Evolutionary conservation across 345 rosid species (phyloP).

Genomic region (Durio zibethinus): DNA sequence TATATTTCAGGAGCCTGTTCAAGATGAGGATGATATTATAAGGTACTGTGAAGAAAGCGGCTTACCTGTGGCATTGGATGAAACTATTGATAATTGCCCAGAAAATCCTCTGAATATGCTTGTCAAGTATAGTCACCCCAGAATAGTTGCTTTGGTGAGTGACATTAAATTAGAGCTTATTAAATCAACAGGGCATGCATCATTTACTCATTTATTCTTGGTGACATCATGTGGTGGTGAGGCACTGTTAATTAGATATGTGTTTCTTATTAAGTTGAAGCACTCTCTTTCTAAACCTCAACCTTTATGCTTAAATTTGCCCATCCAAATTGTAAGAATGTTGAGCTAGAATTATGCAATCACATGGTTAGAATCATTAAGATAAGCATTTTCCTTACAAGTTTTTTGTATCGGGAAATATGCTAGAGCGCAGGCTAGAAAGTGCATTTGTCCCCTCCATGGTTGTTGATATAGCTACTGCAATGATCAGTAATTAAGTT

Average conservation of each 20-base stretch:
- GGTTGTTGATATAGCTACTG: background rate
- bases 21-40: conserved; percentile 59
- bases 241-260: background rate
- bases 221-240: background rate
- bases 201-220: conserved; percentile 4
- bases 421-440: background rate
- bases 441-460: background rate
- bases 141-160: conserved; percentile 89
- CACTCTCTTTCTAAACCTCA: background rate
- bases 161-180: conserved; percentile 9
- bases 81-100: conserved; percentile 59
- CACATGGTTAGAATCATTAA: background rate
- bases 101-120: conserved; percentile 58
- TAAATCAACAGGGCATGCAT: background rate
- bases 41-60: conserved; percentile 89
- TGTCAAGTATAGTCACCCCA: conserved; percentile 58
- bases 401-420: background rate
- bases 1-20: conserved; percentile 81
- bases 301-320: background rate
- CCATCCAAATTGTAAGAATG: background rate
- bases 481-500: background rate
- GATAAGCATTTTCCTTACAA: background rate
- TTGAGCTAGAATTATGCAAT: conserved; percentile 1
- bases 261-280: background rate
- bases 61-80: conserved; percentile 90